Evolutionary conservation across 805 yeast species (phyloP), one percentile per base, ranked within the genome.

Genomic region (Wickerhamomyces silvicola): DNA sequence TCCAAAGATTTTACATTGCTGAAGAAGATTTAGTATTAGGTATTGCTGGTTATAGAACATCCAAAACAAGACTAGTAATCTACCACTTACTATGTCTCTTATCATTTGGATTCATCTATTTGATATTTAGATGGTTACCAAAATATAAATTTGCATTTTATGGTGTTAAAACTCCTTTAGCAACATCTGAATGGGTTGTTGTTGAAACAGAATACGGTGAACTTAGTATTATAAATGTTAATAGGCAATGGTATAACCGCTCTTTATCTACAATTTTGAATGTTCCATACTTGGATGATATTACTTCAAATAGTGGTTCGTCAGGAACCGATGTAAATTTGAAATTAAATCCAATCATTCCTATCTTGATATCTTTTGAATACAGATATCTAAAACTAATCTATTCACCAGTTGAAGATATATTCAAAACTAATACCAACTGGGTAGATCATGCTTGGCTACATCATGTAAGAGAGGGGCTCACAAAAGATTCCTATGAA

Each of bases 21-120:
- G 97, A 92, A 55, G 98, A 92, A 54, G 99, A 92, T 62, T 64
- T 92, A 49, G 90, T 90, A 10, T 73, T 92, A 38, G 96, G 95
- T 39, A 82, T 92, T 40, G 98, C 97, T 0, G 97, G 97, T 5
- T 92, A 84, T 56, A 57, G 57, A 33, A 72, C 78, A 11, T 71
- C 78, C 10, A 50, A 50, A 29, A 33, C 66, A 42, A 72, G 77
- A 39, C 47, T 58, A 5, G 24, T 60, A 1, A 11, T 70, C 1
- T 87, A 79, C 52, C 69, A 72, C 38, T 10, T 70, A 0, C 36
- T 81, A 2, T 79, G 86, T 38, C 31, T 72, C 1, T 19, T 59
- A 3, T 75, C 96, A 0, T 54, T 73, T 4, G 99, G 99, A 0
- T 28, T 86, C 2, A 76, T 78, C 2, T 90, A 78, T 46, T 59